Evolutionary conservation across 2,329 filamentous ascomycete genomes (phyloP).

Genomic region (Colletotrichum scovillei): DNA sequence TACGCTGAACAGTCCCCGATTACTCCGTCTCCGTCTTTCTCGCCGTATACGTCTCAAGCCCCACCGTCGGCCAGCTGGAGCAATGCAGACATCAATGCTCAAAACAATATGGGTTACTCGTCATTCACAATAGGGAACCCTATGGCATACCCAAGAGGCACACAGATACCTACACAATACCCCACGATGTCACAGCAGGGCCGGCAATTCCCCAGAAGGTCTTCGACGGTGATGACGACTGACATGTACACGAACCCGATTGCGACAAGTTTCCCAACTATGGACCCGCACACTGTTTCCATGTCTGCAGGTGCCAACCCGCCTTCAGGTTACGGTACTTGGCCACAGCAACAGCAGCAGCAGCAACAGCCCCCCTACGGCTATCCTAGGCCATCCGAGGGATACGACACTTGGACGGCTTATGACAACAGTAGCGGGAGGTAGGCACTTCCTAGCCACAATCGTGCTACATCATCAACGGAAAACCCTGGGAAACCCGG

Average conservation of each 20-base stretch:
- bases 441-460: not conserved
- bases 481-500: not conserved
- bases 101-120: constrained; percentile 59
- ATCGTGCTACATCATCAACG: not conserved
- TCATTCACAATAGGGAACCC: constrained; percentile 55
- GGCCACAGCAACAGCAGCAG: constrained; percentile 43
- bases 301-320: constrained; percentile 53
- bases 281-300: constrained; percentile 49
- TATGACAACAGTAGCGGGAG: constrained; percentile 42
- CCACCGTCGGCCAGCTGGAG: constrained; percentile 56
- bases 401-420: constrained; percentile 50
- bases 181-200: constrained; percentile 51
- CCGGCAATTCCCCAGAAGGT: constrained; percentile 56
- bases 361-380: constrained; percentile 51
- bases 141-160: constrained; percentile 41
- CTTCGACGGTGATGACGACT: constrained; percentile 48
- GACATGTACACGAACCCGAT: constrained; percentile 57
- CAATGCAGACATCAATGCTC: constrained; percentile 50
- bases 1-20: constrained; percentile 63
- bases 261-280: constrained; percentile 48
- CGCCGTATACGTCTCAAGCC: constrained; percentile 58
- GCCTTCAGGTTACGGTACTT: constrained; percentile 52
- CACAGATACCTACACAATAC: constrained; percentile 50
- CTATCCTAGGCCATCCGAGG: constrained; percentile 52
- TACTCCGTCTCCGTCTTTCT: constrained; percentile 60